Evolutionary conservation across 2,329 filamentous ascomycete species (phyloP).

Genomic region (Colletotrichum sp.): DNA sequence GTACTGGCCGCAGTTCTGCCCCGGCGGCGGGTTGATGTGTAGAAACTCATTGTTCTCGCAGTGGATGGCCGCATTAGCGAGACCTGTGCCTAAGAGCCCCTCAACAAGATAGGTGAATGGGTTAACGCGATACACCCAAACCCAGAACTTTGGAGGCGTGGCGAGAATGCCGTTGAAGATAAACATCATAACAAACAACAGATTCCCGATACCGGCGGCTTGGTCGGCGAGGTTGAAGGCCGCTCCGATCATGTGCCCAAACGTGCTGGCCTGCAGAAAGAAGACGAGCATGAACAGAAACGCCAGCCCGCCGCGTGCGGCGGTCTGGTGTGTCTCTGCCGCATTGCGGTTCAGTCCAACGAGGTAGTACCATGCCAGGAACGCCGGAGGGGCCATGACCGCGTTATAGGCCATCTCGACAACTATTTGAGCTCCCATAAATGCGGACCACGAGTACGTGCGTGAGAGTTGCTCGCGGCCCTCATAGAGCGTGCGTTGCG

Average conservation of each 20-base stretch:
- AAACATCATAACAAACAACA: conserved; percentile 66
- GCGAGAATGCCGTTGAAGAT: conserved; percentile 78
- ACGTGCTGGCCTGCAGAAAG: conserved; percentile 70
- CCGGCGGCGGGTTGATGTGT: conserved; percentile 60
- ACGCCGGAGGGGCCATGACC: conserved; percentile 63
- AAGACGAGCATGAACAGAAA: conserved; percentile 69
- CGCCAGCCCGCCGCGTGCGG: conserved; percentile 61
- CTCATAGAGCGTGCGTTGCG: conserved; percentile 70
- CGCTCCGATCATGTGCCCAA: conserved; percentile 68
- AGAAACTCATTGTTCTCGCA: conserved; percentile 72
- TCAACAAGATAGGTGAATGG: conserved; percentile 78
- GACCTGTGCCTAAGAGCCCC: conserved; percentile 66
- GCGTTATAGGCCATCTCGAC: conserved; percentile 74
- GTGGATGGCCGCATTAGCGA: conserved; percentile 63
- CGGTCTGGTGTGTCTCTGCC: conserved; percentile 48
- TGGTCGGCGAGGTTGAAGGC: conserved; percentile 67
- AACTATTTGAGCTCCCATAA: conserved; percentile 67
- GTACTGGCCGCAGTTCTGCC: conserved; percentile 61
- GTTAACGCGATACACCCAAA: conserved; percentile 76
- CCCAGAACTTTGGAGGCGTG: conserved; percentile 77
- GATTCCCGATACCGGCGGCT: conserved; percentile 65
- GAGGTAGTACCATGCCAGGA: conserved; percentile 71
- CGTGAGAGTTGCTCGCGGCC: conserved; percentile 68
- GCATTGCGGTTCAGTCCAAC: conserved; percentile 68
- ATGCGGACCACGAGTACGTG: conserved; percentile 70